A percentile compares a stretch with the other conserved stretches of the same genome.
Evolutionary conservation across 192 early-diverging fungal species (phyloP).

Genomic region (Linderina pennispora): DNA sequence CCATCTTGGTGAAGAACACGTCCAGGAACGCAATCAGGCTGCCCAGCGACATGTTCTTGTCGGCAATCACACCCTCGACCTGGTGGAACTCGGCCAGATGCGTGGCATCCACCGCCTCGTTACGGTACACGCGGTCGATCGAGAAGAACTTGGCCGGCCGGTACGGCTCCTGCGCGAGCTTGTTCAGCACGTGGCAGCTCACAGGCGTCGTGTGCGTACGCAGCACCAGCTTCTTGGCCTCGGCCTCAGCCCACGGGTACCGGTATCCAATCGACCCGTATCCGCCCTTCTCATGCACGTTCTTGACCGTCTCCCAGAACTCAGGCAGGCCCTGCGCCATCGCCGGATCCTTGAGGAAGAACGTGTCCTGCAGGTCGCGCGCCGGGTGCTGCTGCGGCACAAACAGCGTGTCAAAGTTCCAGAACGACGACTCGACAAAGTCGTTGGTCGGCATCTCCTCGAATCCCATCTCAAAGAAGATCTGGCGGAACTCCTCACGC

Average conservation of each 20-base stretch:
- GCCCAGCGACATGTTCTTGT: slow-evolving; percentile 88
- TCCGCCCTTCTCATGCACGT: slow-evolving; percentile 89
- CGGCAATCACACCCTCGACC: slow-evolving; percentile 97
- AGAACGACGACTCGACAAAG: slow-evolving; percentile 97
- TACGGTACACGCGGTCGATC: slow-evolving; percentile 98
- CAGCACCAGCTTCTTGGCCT: slow-evolving; percentile 88
- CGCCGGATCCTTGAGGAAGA: slow-evolving; percentile 63
- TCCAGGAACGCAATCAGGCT: slow-evolving; percentile 96
- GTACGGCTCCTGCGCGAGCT: slow-evolving; percentile 87
- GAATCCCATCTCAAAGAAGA: slow-evolving; percentile 99
- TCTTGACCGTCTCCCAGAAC: slow-evolving; percentile 87
- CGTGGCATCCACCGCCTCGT: slow-evolving; percentile 95
- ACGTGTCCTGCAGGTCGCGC: slow-evolving; percentile 79
- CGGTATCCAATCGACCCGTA: slow-evolving; percentile 95
- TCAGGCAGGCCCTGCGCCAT: slow-evolving; percentile 71
- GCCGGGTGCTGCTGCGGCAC: slow-evolving; percentile 98
- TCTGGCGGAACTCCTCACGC: slow-evolving; percentile 96
- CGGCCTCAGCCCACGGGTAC: slow-evolving; percentile 86
- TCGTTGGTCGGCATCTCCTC: slow-evolving; percentile 98
- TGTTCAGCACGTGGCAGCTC: slow-evolving; percentile 85
- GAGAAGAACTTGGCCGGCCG: slow-evolving; percentile 97
- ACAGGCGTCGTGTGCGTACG: slow-evolving; percentile 98
- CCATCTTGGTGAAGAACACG: slow-evolving; percentile 97
- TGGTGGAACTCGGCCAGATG: slow-evolving; percentile 99
- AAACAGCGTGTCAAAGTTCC: slow-evolving; percentile 99